phyloP scores from a whole-genome alignment of 257 asterid genomes.

The Solanum microdontum region DNA sequence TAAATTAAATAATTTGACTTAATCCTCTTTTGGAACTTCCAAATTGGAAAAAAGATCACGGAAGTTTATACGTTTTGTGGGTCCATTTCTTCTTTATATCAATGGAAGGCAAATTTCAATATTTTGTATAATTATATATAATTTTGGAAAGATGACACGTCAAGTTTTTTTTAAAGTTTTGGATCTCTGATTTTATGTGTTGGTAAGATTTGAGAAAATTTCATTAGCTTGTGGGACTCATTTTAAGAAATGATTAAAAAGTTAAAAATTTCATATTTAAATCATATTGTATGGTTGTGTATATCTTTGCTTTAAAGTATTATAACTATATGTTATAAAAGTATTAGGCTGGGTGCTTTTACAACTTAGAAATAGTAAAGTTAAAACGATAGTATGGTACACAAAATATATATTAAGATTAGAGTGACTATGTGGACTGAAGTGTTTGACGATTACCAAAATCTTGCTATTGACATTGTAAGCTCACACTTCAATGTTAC shows the following conservation, averaged over 20 bases:
- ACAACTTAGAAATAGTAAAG: not conserved
- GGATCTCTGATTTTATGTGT: not conserved
- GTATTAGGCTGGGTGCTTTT: not conserved
- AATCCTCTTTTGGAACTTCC: not conserved
- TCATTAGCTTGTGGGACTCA: not conserved
- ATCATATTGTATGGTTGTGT: not conserved
- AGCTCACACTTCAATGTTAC: not conserved
- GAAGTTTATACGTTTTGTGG: conserved; percentile 12
- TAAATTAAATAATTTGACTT: not conserved
- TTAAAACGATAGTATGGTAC: not conserved
- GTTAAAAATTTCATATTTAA: not conserved
- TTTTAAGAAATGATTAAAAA: not conserved
- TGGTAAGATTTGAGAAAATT: not conserved
- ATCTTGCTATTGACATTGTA: not conserved
- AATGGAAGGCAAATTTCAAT: not conserved
- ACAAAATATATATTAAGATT: no score
- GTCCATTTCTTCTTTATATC: conserved; percentile 4
- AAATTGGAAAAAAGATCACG: conserved; percentile 12
- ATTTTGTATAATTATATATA: not conserved
- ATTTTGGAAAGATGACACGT: not conserved
- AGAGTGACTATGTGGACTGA: no score
- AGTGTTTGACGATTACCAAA: not conserved
- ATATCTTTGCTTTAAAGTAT: not conserved
- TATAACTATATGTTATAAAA: not conserved
- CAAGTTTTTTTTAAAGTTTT: not conserved